Evolutionary conservation across 805 yeast species (phyloP).

Genomic region (Yamadazyma akitaensis): DNA sequence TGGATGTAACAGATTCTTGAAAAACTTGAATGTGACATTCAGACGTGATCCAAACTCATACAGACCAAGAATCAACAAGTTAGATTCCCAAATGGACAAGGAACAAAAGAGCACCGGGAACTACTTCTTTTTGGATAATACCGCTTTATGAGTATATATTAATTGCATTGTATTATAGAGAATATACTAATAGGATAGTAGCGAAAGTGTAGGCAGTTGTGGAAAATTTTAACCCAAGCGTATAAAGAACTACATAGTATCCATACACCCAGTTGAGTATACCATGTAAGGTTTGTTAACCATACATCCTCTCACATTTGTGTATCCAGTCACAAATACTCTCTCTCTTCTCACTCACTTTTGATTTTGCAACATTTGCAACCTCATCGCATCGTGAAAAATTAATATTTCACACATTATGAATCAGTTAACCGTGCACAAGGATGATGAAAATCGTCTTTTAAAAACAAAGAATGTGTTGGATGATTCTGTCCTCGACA

Average conservation of each 20-base stretch:
- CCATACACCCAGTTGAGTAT: too few relatives aligned
- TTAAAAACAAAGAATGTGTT: constrained; percentile 71
- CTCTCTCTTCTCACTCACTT: neutral
- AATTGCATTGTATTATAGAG: constrained; percentile 9
- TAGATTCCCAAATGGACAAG: constrained; percentile 98
- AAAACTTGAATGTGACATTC: constrained; percentile 95
- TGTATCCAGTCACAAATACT: too few relatives aligned
- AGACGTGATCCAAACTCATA: constrained; percentile 98
- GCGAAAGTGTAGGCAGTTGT: neutral
- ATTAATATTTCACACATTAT: constrained; percentile 3
- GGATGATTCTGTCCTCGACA: constrained; percentile 60
- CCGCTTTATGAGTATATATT: constrained; percentile 29
- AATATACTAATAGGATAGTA: neutral
- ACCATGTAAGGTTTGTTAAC: too few relatives aligned
- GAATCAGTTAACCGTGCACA: constrained; percentile 65
- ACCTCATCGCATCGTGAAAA: constrained; percentile 8
- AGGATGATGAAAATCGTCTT: constrained; percentile 69
- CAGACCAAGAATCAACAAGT: constrained; percentile 98
- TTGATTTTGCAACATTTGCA: neutral
- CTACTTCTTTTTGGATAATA: constrained; percentile 89
- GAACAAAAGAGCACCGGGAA: constrained; percentile 92
- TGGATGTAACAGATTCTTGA: constrained; percentile 95
- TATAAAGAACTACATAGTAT: too few relatives aligned
- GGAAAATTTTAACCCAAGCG: too few relatives aligned
- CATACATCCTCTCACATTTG: too few relatives aligned